A percentile compares a stretch with the other conserved stretches of the same genome.
phyloP scores from a whole-genome alignment of 2,329 filamentous ascomycete genomes.

The Aspergillus felis region DNA sequence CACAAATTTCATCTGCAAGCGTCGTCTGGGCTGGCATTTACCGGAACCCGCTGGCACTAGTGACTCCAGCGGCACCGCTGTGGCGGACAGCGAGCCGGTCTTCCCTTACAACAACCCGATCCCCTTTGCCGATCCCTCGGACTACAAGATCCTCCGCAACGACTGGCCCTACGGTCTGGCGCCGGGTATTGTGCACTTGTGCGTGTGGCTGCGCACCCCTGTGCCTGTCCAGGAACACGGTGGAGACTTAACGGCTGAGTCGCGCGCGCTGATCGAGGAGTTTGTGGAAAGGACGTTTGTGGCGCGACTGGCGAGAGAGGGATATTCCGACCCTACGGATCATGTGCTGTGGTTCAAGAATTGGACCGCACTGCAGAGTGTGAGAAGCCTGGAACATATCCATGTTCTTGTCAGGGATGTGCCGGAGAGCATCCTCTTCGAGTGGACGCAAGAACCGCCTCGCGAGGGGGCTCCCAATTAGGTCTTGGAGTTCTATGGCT shows the following conservation, averaged over 20 bases:
- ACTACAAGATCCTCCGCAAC: conserved; percentile 57
- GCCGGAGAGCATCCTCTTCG: conserved; percentile 39
- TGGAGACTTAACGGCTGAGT: conserved; percentile 51
- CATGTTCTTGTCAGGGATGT: conserved; percentile 52
- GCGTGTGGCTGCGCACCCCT: conserved; percentile 55
- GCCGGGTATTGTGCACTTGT: conserved; percentile 52
- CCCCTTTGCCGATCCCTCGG: conserved; percentile 52
- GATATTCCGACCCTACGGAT: conserved; percentile 31
- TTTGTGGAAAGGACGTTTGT: conserved; percentile 52
- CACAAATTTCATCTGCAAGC: conserved; percentile 53
- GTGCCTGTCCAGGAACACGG: conserved; percentile 43
- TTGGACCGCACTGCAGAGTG: conserved; percentile 58
- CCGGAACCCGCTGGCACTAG: conserved; percentile 20
- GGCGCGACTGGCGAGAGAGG: conserved; percentile 35
- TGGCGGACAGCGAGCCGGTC: conserved; percentile 25
- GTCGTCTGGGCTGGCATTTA: conserved; percentile 52
- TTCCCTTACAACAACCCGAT: conserved; percentile 45
- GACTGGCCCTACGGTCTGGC: conserved; percentile 62
- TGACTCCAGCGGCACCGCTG: conserved; percentile 9
- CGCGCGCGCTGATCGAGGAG: conserved; percentile 44
- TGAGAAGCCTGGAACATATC: conserved; percentile 55
- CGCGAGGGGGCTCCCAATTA: not conserved
- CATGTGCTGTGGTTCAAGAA: conserved; percentile 64
- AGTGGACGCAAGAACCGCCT: conserved; percentile 41
- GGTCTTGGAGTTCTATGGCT: not conserved